Evolutionary conservation across 345 rosid genomes (phyloP).

Genomic region (Salix purpurea): DNA sequence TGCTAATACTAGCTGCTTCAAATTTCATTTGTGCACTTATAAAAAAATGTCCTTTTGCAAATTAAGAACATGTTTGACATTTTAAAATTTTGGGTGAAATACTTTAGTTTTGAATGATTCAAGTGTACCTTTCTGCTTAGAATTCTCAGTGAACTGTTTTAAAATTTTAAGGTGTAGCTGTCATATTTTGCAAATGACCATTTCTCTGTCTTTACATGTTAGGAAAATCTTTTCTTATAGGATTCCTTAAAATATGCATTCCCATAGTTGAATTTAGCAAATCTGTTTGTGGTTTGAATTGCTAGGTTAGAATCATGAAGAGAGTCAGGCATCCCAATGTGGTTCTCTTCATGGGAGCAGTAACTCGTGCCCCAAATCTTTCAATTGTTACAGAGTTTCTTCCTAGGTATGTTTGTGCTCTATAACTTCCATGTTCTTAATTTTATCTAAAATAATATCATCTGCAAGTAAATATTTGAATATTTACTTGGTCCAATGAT

Average conservation of each 20-base stretch:
- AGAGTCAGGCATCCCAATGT: conserved; percentile 90
- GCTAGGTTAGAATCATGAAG: conserved; percentile 76
- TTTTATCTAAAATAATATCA: neutral
- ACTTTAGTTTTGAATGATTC: neutral
- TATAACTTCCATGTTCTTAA: conserved; percentile 8
- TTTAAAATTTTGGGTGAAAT: neutral
- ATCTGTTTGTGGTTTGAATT: conserved; percentile 13
- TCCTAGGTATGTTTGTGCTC: conserved; percentile 53
- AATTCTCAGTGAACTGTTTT: neutral
- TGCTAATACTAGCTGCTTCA: neutral
- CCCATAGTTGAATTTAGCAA: neutral
- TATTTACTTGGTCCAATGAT: neutral
- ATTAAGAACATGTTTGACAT: neutral
- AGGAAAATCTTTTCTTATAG: neutral
- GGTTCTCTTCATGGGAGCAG: conserved; percentile 99
- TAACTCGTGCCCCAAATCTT: conserved; percentile 87
- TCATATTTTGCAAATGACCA: neutral
- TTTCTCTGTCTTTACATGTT: neutral
- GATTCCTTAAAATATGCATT: neutral
- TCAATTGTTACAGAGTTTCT: conserved; percentile 92
- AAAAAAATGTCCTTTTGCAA: neutral
- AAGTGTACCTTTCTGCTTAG: neutral
- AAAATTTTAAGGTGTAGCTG: neutral
- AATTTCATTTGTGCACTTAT: neutral
- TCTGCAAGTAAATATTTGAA: neutral